A percentile compares a stretch with the other conserved stretches of the same genome.
phyloP scores from a whole-genome alignment of 495 filamentous ascomycete species.

The Neurospora sp. region DNA sequence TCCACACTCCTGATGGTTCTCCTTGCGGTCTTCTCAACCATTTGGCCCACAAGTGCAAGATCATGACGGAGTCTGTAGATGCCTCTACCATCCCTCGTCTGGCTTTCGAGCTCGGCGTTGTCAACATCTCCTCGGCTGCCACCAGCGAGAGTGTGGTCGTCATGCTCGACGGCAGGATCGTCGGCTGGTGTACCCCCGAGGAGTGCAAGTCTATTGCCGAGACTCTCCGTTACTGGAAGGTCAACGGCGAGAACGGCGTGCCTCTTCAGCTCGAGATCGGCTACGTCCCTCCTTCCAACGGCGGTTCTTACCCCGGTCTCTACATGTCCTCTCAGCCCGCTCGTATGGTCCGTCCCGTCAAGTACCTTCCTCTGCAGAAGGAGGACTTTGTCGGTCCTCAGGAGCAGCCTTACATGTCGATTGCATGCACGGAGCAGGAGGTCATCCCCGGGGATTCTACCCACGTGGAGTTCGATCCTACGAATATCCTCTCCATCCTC shows the following conservation, averaged over 20 bases:
- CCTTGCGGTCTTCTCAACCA: conserved; percentile 95
- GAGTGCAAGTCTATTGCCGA: conserved; percentile 71
- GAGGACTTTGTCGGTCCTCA: conserved; percentile 83
- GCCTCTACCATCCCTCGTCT: conserved; percentile 60
- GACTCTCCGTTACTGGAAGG: conserved; percentile 87
- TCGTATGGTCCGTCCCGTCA: conserved; percentile 84
- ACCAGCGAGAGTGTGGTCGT: conserved; percentile 73
- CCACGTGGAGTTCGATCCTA: conserved; percentile 90
- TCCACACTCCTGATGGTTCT: conserved; percentile 92
- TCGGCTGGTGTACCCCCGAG: conserved; percentile 81
- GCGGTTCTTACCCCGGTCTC: conserved; percentile 89
- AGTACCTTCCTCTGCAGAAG: conserved; percentile 76
- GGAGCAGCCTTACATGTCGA: conserved; percentile 97
- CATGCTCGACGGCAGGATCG: conserved; percentile 77
- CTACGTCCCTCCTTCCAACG: conserved; percentile 72
- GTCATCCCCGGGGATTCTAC: conserved; percentile 78
- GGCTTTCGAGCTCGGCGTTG: conserved; percentile 68
- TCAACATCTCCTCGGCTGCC: conserved; percentile 59
- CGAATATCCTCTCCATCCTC: conserved; percentile 93
- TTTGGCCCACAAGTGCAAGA: conserved; percentile 88
- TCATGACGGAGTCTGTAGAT: conserved; percentile 62
- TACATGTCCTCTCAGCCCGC: conserved; percentile 83
- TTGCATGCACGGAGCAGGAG: conserved; percentile 77
- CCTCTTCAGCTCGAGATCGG: conserved; percentile 83
- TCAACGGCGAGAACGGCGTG: conserved; percentile 78